Conservation (phyloP, 768 basidiomycete genomes). For the Suillus paluster region DNA sequence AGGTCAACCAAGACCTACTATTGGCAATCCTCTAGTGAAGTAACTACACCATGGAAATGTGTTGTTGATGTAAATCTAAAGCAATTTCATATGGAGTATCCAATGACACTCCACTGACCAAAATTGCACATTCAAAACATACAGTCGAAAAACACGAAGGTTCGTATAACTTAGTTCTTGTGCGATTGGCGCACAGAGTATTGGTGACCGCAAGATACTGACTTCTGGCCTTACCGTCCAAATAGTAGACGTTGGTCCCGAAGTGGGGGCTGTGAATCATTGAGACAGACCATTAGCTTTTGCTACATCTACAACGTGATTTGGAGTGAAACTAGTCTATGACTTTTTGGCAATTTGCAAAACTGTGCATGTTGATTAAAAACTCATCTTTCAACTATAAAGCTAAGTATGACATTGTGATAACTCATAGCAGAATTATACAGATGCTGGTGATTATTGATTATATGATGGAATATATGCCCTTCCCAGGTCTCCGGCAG, state of each 20-base stretch:
- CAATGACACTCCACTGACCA: too few species aligned
- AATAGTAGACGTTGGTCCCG: neutral
- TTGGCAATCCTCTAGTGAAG: too few species aligned
- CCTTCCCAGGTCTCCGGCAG: neutral
- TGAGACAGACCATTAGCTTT: neutral
- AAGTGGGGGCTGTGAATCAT: neutral
- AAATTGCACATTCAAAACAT: too few species aligned
- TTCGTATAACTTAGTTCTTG: neutral
- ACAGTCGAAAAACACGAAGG: neutral
- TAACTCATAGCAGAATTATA: too few species aligned
- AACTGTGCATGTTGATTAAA: neutral
- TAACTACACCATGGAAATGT: too few species aligned
- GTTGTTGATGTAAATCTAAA: too few species aligned
- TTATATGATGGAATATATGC: neutral
- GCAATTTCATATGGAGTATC: too few species aligned
- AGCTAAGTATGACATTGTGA: too few species aligned
- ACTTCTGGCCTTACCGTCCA: neutral
- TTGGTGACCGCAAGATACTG: neutral
- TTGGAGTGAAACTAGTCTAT: neutral
- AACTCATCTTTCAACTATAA: too few species aligned
- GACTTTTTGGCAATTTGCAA: neutral
- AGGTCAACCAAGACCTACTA: too few species aligned
- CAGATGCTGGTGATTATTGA: too few species aligned
- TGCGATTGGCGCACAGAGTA: neutral
- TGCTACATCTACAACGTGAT: neutral